These are phyloP conservation scores for Entophlyctis helioformis DNA, from an alignment of 192 early-diverging fungal species.

Conservation along the genomic window DNA sequence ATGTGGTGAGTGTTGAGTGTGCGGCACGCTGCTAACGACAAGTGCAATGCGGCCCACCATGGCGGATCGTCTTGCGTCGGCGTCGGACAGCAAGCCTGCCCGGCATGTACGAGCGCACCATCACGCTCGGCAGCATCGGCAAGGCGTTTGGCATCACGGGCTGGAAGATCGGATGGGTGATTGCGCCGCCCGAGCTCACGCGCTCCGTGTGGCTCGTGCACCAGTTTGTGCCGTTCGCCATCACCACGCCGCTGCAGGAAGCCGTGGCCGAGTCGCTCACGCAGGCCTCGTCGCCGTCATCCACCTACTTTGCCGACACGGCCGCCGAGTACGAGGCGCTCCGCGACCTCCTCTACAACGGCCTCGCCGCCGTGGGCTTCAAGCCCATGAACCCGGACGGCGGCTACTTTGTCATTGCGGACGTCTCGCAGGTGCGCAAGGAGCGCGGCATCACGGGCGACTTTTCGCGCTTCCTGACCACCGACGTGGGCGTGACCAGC, in stretches of 20 bases:
- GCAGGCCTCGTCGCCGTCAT: slow-evolving; percentile 36
- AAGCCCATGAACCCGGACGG: slow-evolving; percentile 80
- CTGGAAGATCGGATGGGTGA: slow-evolving; percentile 92
- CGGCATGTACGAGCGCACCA: slow-evolving; percentile 81
- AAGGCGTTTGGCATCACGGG: slow-evolving; percentile 94
- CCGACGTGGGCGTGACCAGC: slow-evolving; percentile 77
- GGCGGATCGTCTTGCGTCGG: too few relatives aligned
- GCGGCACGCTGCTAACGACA: too few relatives aligned
- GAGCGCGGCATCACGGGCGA: too few relatives aligned
- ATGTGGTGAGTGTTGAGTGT: too few relatives aligned
- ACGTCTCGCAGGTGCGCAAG: slow-evolving; percentile 54
- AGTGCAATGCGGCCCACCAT: too few relatives aligned
- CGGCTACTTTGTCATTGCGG: slow-evolving; percentile 86
- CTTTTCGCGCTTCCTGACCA: slow-evolving; percentile 77
- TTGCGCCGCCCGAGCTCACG: slow-evolving; percentile 63
- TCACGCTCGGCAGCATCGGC: slow-evolving; percentile 85
- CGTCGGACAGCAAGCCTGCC: slow-evolving; percentile 79
- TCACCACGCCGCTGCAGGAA: slow-evolving; percentile 79
- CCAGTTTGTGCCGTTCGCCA: slow-evolving; percentile 79
- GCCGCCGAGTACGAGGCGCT: slow-evolving; percentile 51
- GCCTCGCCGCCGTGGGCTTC: slow-evolving; percentile 55
- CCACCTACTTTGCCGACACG: slow-evolving; percentile 61
- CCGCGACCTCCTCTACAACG: slow-evolving; percentile 58
- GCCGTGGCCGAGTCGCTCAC: slow-evolving; percentile 67
- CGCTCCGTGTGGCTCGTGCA: slow-evolving; percentile 71